Evolutionary conservation across 306 rosid species (phyloP).

Genomic region (peach (Prunus persica)): DNA sequence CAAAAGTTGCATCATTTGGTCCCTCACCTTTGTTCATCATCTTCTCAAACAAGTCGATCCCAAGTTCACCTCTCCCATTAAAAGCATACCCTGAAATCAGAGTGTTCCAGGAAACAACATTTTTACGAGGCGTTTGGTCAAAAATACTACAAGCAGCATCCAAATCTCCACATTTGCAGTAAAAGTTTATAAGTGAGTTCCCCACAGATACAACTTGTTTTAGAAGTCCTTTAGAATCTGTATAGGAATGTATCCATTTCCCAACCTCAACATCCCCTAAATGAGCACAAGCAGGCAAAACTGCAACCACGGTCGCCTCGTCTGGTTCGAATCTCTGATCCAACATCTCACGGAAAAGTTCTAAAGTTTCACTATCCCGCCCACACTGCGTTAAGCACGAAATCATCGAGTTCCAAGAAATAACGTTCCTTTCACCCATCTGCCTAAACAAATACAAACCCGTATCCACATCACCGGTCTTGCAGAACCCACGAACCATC

Average conservation of each 20-base stretch:
- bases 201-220: conserved; percentile 42
- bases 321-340: conserved; percentile 58
- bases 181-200: conserved; percentile 67
- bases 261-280: conserved; percentile 62
- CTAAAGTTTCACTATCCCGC: conserved; percentile 49
- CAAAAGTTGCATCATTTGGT: conserved; percentile 66
- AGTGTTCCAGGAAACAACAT: conserved; percentile 70
- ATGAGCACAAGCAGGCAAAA: conserved; percentile 74
- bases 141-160: conserved; percentile 49
- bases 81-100: conserved; percentile 76
- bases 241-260: conserved; percentile 53
- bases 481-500: conserved; percentile 73
- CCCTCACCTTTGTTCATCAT: conserved; percentile 43
- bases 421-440: conserved; percentile 55
- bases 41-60: conserved; percentile 58
- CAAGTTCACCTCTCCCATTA: conserved; percentile 70
- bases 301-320: conserved; percentile 61
- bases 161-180: conserved; percentile 66
- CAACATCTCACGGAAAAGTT: conserved; percentile 56
- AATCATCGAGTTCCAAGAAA: conserved; percentile 82
- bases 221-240: conserved; percentile 34
- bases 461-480: conserved; percentile 38
- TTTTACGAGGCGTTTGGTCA: conserved; percentile 43
- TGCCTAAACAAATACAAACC: conserved; percentile 53
- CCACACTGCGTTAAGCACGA: conserved; percentile 48